Evolutionary conservation across 2,329 filamentous ascomycete species (phyloP).

Genomic region (Penicillium sp.): DNA sequence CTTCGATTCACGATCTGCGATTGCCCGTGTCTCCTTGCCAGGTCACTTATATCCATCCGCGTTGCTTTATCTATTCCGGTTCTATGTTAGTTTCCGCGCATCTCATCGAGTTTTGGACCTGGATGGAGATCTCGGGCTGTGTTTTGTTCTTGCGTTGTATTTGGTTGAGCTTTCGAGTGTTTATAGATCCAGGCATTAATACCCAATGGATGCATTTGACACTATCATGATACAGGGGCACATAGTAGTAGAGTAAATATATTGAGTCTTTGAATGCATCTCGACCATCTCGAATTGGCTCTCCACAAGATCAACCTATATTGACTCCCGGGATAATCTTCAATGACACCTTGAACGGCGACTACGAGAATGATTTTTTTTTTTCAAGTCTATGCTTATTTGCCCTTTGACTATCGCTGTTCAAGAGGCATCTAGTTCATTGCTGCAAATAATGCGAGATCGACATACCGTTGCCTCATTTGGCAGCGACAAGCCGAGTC

Average conservation of each 20-base stretch:
- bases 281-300: background rate
- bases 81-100: constrained; percentile 4
- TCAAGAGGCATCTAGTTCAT: too few species aligned
- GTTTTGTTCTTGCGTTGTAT: constrained; percentile 1
- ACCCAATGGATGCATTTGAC: constrained; percentile 20
- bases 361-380: too few species aligned
- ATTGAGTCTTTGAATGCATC: too few species aligned
- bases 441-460: too few species aligned
- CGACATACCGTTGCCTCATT: too few species aligned
- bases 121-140: constrained; percentile 9
- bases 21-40: constrained; percentile 8
- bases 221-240: background rate
- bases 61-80: constrained; percentile 4
- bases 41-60: constrained; percentile 18
- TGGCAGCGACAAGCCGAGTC: too few species aligned
- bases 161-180: constrained; percentile 7
- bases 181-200: constrained; percentile 19
- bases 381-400: too few species aligned
- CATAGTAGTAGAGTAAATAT: background rate
- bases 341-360: too few species aligned
- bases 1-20: constrained; percentile 17
- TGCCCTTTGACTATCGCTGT: too few species aligned
- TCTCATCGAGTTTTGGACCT: constrained; percentile 5
- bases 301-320: too few species aligned
- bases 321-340: too few species aligned